Evolutionary conservation across 306 rosid species (phyloP).

Genomic region (Pueraria montana): DNA sequence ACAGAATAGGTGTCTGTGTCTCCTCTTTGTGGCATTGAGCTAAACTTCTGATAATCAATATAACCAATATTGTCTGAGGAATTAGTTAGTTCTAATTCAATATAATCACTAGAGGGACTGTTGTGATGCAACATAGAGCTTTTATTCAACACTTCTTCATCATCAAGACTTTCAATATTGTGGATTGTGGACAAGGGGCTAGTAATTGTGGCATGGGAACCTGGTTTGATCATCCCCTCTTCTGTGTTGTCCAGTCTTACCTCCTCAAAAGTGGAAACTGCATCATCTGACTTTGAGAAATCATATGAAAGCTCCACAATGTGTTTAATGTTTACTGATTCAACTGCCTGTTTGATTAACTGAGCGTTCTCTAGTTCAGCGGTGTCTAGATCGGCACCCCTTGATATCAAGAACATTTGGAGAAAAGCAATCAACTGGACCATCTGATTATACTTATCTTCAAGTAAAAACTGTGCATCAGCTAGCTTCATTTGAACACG

Average conservation of each 20-base stretch:
- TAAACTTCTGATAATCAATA: neutral
- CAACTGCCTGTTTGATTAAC: neutral
- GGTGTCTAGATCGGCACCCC: neutral
- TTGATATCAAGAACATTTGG: slow-evolving; percentile 1
- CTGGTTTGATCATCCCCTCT: neutral
- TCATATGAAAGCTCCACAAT: slow-evolving; percentile 26
- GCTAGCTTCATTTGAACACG: slow-evolving; percentile 20
- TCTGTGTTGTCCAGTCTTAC: neutral
- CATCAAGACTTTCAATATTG: neutral
- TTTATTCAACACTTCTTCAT: neutral
- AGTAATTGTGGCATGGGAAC: neutral
- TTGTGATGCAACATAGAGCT: neutral
- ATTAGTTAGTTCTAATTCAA: neutral
- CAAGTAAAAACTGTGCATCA: slow-evolving; percentile 11
- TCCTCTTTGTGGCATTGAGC: slow-evolving; percentile 6
- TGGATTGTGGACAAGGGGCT: neutral
- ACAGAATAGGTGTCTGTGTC: neutral
- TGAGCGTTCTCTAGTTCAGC: neutral
- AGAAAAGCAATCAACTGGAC: slow-evolving; percentile 25
- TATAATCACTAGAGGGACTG: neutral
- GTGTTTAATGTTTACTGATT: slow-evolving; percentile 7
- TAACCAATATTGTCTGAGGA: neutral
- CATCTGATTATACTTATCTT: slow-evolving; percentile 20
- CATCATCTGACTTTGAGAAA: slow-evolving; percentile 7
- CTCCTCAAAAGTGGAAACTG: neutral